phyloP scores from a whole-genome alignment of 768 basidiomycete species.

The Naganishia kalamii region DNA sequence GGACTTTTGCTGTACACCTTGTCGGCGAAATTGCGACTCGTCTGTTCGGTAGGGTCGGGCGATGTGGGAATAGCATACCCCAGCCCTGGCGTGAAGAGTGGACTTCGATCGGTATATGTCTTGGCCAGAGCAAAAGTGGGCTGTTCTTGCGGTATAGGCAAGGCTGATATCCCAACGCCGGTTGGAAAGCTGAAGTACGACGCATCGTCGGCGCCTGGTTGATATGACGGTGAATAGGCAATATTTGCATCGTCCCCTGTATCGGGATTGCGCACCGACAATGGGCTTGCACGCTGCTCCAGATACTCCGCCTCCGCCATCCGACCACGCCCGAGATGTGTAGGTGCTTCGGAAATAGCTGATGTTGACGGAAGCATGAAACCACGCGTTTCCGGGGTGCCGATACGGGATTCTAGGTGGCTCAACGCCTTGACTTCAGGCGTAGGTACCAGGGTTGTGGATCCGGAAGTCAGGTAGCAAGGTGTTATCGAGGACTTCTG shows the following conservation, averaged over 20 bases:
- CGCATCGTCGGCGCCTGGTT: neutral
- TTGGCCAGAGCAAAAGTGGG: neutral
- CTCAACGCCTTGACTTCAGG: no score
- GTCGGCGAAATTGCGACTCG: neutral
- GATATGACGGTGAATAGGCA: neutral
- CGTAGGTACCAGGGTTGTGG: no score
- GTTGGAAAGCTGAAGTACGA: slow-evolving; percentile 5
- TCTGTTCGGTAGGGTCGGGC: neutral
- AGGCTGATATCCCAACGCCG: neutral
- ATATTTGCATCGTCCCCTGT: neutral
- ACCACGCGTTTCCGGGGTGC: no score
- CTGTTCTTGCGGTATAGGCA: neutral
- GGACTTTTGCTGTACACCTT: slow-evolving; percentile 11
- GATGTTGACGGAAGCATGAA: no score
- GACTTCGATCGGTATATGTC: neutral
- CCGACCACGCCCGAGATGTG: no score
- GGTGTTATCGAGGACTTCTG: no score
- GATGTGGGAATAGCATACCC: neutral
- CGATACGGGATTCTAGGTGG: no score
- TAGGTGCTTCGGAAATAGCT: no score
- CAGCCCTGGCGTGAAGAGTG: neutral
- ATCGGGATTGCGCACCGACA: neutral
- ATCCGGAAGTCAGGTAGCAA: no score
- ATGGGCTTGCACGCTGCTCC: no score
- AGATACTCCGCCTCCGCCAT: no score